Evolutionary conservation across 306 rosid genomes (phyloP).

Genomic region (Cucumis hystrix): DNA sequence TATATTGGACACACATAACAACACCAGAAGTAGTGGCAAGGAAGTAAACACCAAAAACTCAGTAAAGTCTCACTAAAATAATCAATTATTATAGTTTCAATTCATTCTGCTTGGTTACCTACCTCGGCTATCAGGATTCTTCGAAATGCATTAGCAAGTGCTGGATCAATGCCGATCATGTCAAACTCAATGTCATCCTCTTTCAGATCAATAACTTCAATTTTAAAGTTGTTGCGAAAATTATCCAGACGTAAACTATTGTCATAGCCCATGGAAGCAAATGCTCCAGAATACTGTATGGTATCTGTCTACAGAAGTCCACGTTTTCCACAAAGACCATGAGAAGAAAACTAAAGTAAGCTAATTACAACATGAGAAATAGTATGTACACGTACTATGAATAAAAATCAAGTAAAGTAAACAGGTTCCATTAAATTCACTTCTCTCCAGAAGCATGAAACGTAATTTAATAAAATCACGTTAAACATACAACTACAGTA

Average conservation of each 20-base stretch:
- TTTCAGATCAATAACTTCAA: slow-evolving; percentile 46
- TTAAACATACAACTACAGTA: background rate
- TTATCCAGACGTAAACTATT: slow-evolving; percentile 48
- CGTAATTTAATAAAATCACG: background rate
- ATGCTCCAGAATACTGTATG: slow-evolving; percentile 73
- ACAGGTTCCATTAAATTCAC: background rate
- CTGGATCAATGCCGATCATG: slow-evolving; percentile 89
- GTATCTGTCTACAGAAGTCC: slow-evolving; percentile 68
- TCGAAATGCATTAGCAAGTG: slow-evolving; percentile 87
- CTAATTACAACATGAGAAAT: background rate
- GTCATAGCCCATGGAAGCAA: slow-evolving; percentile 51
- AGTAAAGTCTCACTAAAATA: background rate
- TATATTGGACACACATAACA: background rate
- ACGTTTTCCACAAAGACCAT: background rate
- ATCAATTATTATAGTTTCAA: background rate
- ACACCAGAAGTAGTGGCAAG: background rate
- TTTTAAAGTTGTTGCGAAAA: slow-evolving; percentile 57
- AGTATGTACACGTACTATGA: background rate
- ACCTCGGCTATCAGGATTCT: slow-evolving; percentile 95
- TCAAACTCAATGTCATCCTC: slow-evolving; percentile 74
- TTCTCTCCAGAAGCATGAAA: background rate
- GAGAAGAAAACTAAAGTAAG: background rate
- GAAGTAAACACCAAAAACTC: background rate
- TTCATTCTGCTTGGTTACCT: background rate
- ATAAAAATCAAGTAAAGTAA: background rate